These are phyloP conservation scores for Leucoagaricus sp. DNA, from an alignment of 1,284 basidiomycete species.

Conservation along the genomic window DNA sequence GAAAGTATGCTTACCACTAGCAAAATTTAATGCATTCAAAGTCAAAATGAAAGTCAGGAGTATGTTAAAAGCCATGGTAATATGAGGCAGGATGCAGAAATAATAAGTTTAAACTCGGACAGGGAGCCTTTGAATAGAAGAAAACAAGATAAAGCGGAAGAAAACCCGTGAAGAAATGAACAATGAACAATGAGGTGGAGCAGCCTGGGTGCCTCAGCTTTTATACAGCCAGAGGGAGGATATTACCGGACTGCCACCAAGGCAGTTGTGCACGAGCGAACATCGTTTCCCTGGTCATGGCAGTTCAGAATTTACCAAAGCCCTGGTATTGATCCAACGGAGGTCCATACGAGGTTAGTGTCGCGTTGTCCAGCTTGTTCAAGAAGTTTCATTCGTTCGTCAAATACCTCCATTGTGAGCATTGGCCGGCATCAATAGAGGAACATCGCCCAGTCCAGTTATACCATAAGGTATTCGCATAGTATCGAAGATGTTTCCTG, in stretches of 20 bases:
- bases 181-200: neutral
- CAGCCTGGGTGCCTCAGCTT: neutral
- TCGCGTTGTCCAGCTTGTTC: neutral
- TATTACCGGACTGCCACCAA: too few relatives aligned
- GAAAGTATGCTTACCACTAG: conserved; percentile 20
- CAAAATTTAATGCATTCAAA: conserved; percentile 21
- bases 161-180: conserved; percentile 5
- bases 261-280: neutral
- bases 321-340: neutral
- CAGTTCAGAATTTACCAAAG: neutral
- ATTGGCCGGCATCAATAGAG: neutral
- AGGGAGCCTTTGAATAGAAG: neutral
- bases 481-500: neutral
- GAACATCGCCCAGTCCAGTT: neutral
- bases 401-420: conserved; percentile 8
- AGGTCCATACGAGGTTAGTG: neutral
- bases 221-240: neutral
- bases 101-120: neutral
- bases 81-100: neutral
- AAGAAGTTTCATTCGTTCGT: conserved; percentile 1
- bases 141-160: conserved; percentile 1
- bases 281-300: neutral
- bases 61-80: conserved; percentile 28
- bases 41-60: conserved; percentile 25
- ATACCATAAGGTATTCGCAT: neutral